Evolutionary conservation across 768 basidiomycete genomes (phyloP).

Genomic region (Mycena sanguinolenta): DNA sequence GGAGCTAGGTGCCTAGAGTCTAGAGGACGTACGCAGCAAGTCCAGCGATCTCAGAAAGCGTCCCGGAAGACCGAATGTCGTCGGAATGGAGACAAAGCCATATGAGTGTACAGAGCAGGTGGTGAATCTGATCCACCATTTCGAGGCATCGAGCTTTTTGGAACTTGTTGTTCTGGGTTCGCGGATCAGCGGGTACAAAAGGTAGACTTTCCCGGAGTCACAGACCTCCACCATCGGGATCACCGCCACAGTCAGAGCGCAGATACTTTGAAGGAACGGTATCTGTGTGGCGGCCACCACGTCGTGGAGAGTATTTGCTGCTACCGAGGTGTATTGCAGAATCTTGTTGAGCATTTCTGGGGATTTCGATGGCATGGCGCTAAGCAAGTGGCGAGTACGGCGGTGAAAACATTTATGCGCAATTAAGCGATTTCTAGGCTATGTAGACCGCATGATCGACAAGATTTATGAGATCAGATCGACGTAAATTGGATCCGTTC

Average conservation of each 20-base stretch:
- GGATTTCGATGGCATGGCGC: too few species aligned
- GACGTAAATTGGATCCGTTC: too few species aligned
- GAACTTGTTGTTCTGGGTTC: not conserved
- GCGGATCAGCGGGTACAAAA: not conserved
- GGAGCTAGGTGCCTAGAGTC: not conserved
- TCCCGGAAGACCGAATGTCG: not conserved
- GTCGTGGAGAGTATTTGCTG: too few species aligned
- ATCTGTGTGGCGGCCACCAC: not conserved
- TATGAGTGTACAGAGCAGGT: not conserved
- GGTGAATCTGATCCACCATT: slow-evolving; percentile 11
- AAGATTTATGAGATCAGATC: too few species aligned
- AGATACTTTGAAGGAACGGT: not conserved
- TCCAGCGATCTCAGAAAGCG: slow-evolving; percentile 7
- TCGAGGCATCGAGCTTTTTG: slow-evolving; percentile 13
- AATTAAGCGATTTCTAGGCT: too few species aligned
- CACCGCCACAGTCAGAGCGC: not conserved
- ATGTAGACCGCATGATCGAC: too few species aligned
- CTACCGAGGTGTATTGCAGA: not conserved
- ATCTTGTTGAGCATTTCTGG: too few species aligned
- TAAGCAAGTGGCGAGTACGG: too few species aligned
- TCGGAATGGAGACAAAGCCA: not conserved
- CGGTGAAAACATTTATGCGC: too few species aligned
- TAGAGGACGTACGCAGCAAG: slow-evolving; percentile 2
- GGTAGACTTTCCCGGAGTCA: not conserved
- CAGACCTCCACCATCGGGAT: not conserved